Conservation (phyloP, 441 rosid species). For the California macrophylla region DNA sequence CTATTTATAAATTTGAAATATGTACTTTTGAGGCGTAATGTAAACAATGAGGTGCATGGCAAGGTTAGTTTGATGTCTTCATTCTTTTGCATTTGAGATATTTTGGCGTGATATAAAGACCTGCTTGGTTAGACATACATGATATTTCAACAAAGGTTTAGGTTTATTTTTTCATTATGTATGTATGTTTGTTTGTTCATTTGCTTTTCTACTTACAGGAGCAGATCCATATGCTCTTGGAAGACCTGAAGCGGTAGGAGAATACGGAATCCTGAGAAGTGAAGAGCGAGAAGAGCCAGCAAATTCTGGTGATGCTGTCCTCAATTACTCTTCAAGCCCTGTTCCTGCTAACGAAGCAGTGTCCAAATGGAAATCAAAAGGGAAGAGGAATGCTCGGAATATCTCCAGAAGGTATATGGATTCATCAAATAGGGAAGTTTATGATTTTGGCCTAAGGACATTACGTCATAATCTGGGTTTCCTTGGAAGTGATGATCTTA, state of each 20-base stretch:
- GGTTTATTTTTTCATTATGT: background rate
- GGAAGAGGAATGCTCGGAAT: constrained; percentile 72
- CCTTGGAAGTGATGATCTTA: constrained; percentile 26
- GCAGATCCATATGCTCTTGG: constrained; percentile 30
- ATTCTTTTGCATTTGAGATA: too few species aligned
- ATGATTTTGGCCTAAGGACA: background rate
- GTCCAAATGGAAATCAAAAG: constrained; percentile 84
- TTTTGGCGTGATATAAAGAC: background rate
- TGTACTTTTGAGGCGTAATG: too few species aligned
- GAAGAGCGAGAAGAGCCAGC: constrained; percentile 63
- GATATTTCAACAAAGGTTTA: background rate
- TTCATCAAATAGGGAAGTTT: constrained; percentile 8
- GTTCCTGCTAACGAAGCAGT: constrained; percentile 48
- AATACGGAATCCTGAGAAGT: constrained; percentile 56
- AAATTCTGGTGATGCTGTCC: constrained; percentile 48
- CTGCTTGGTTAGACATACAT: background rate
- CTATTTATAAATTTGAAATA: too few species aligned
- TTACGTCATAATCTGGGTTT: constrained; percentile 30
- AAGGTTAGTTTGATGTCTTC: too few species aligned
- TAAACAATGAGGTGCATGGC: too few species aligned
- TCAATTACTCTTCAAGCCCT: constrained; percentile 11
- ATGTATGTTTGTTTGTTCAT: constrained; percentile 26
- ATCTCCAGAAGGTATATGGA: constrained; percentile 46
- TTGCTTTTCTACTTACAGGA: constrained; percentile 36
- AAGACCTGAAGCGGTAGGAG: constrained; percentile 33